Conservation (phyloP, 176 grass and related monocot genomes). For the Pontederia paniculata region DNA sequence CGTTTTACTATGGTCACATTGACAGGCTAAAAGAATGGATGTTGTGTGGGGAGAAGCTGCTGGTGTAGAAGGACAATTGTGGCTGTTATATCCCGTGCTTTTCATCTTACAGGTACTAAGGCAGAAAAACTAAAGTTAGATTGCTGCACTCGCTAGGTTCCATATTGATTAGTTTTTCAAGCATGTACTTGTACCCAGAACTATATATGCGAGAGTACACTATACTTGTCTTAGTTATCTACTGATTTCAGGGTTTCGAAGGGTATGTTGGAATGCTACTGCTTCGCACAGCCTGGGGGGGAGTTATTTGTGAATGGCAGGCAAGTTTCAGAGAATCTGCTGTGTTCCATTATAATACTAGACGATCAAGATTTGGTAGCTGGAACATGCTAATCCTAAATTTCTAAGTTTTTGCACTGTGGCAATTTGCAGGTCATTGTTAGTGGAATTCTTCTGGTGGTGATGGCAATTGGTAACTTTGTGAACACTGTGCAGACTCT, state of each 20-base stretch:
- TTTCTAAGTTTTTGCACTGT: no score
- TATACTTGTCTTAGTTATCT: not conserved
- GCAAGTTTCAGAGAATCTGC: constrained; percentile 22
- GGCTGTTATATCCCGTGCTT: constrained; percentile 72
- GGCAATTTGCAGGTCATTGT: constrained; percentile 61
- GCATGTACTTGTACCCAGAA: not conserved
- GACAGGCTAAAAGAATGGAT: constrained; percentile 94
- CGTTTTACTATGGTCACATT: not conserved
- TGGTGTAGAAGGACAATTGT: constrained; percentile 96
- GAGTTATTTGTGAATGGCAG: constrained; percentile 77
- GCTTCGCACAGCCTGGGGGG: constrained; percentile 55
- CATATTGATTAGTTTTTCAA: no score
- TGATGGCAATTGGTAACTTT: constrained; percentile 88
- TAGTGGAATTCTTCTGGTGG: constrained; percentile 72
- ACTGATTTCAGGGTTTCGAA: constrained; percentile 69
- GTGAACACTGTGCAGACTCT: constrained; percentile 79
- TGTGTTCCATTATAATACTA: no score
- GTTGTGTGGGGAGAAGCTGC: constrained; percentile 98
- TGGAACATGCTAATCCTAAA: no score
- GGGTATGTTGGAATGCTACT: constrained; percentile 76
- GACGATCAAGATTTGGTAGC: no score
- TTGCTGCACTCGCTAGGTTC: no score
- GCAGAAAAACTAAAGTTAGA: no score
- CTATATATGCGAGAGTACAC: not conserved
- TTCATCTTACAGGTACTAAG: constrained; percentile 77